phyloP scores from a whole-genome alignment of 352 stramenopile genomes.

The Phytophthora citricola region DNA sequence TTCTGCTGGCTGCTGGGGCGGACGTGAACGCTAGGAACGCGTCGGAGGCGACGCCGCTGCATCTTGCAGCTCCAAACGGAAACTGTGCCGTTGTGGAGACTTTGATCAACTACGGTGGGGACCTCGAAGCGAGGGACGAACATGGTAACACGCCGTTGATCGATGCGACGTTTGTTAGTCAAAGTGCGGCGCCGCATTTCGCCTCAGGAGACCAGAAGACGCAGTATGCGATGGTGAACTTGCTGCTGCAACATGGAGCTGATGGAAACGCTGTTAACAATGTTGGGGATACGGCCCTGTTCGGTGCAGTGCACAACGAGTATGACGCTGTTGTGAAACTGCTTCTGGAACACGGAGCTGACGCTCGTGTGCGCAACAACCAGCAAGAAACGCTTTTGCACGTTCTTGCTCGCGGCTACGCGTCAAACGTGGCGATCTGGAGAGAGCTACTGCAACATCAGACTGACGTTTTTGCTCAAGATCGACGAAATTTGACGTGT shows the following conservation, averaged over 20 bases:
- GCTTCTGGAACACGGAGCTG: slow-evolving; percentile 27
- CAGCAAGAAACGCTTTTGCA: slow-evolving; percentile 29
- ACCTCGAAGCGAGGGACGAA: slow-evolving; percentile 36
- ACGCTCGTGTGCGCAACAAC: slow-evolving; percentile 24
- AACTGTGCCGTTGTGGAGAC: slow-evolving; percentile 31
- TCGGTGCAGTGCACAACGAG: slow-evolving; percentile 30
- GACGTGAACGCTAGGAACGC: slow-evolving; percentile 41
- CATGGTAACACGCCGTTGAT: slow-evolving; percentile 48
- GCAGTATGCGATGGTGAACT: slow-evolving; percentile 34
- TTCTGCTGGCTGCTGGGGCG: slow-evolving; percentile 29
- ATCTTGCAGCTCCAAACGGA: slow-evolving; percentile 47
- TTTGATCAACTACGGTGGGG: slow-evolving; percentile 35
- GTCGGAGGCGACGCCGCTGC: slow-evolving; percentile 32
- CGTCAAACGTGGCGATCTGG: slow-evolving; percentile 36
- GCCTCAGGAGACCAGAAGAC: slow-evolving; percentile 38
- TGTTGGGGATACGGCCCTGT: slow-evolving; percentile 40
- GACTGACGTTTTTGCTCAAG: slow-evolving; percentile 23
- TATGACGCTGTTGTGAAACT: slow-evolving; percentile 27
- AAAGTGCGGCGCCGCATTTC: slow-evolving; percentile 38
- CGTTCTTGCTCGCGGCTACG: slow-evolving; percentile 37
- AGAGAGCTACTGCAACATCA: slow-evolving; percentile 25
- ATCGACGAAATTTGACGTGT: slow-evolving; percentile 23
- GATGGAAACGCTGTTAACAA: slow-evolving; percentile 39
- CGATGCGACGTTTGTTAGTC: slow-evolving; percentile 43
- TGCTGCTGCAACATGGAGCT: slow-evolving; percentile 35